A percentile compares a stretch with the other conserved stretches of the same genome.
Conservation (phyloP, 352 stramenopile species). For the Phytophthora foliorum region DNA sequence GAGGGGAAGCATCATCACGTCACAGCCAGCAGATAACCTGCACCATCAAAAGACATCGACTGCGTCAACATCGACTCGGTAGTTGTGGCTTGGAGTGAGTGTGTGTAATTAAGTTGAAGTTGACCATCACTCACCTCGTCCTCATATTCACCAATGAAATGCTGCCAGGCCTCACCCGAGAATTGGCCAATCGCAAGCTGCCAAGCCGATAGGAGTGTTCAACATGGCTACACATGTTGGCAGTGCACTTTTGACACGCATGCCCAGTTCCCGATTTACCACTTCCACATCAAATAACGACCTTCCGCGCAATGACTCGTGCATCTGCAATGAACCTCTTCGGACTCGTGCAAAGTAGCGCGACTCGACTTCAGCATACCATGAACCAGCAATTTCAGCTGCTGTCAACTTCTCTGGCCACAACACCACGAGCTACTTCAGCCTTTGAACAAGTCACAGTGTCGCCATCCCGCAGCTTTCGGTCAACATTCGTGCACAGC, state of each 20-base stretch:
- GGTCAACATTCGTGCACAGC: conserved; percentile 36
- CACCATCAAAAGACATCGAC: too few relatives aligned
- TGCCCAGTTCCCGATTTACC: conserved; percentile 21
- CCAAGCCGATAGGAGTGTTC: conserved; percentile 18
- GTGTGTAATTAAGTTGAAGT: conserved; percentile 28
- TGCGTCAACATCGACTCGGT: too few relatives aligned
- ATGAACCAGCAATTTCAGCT: conserved; percentile 50
- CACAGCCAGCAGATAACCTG: too few relatives aligned
- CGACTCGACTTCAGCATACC: conserved; percentile 43
- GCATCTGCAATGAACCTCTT: conserved; percentile 39
- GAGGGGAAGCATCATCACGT: too few relatives aligned
- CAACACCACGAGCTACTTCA: neutral
- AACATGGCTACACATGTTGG: conserved; percentile 37
- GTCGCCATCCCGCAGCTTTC: conserved; percentile 30
- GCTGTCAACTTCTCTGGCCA: conserved; percentile 15
- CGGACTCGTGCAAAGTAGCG: conserved; percentile 43
- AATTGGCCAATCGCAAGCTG: conserved; percentile 29
- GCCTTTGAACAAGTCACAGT: conserved; percentile 22
- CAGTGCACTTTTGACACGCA: conserved; percentile 17
- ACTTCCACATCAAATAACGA: neutral
- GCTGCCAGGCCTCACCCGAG: conserved; percentile 20
- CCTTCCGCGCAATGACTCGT: conserved; percentile 22
- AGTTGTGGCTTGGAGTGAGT: too few relatives aligned
- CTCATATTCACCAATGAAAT: conserved; percentile 26
- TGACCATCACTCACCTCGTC: conserved; percentile 25